Base-by-base conservation (phyloP, 345 rosid species). In the Arabidopsis suecica region DNA sequence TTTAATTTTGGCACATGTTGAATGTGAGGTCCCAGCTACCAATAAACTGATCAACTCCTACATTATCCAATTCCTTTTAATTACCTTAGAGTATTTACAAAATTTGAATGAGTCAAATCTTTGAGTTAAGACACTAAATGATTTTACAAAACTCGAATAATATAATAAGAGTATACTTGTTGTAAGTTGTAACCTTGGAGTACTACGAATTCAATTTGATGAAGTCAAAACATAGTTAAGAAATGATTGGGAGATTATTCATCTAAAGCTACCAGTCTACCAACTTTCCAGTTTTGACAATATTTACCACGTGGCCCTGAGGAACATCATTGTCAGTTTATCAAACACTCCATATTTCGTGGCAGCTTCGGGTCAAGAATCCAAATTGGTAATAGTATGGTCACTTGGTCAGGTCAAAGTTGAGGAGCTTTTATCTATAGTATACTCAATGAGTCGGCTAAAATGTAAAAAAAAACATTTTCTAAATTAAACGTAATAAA, bases 281-380 rank as follows among this genome's bases (percentile, higher is more conserved):
- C 78, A 73, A 73, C 78, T 69, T 69, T 69, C 37, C 40, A 44
- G 51, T 18, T 40, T 66, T n/a, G 53, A 72, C 48, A 42, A 58
- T 78, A 60, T 78, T 66, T 44, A 42, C 37, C 70, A 78, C 81
- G 74, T 78, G 81, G 9, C 42, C 32, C n/a, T 12, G 10, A 16
- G 28, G 30, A 54, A 18, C 44, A 57, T 34, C 58, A 32, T 68
- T 68, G 74, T 61, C 68, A 71, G 6, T 1, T n/a, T 22, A 50
- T 22, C 56, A 3, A 9, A 50, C 28, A 49, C 41, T 16, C 14
- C 4, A 50, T 22, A 8, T 9, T 70, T 55, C 61, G 71, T 45
- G 65, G 76, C 61, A 37, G 65, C 76, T 63, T 70, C 61, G 34
- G 49, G 57, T 53, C 69, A 61, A 59, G 14, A 11, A n/a, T 40